phyloP scores from a whole-genome alignment of 164 flowering plant species.

The Protea cynaroides region DNA sequence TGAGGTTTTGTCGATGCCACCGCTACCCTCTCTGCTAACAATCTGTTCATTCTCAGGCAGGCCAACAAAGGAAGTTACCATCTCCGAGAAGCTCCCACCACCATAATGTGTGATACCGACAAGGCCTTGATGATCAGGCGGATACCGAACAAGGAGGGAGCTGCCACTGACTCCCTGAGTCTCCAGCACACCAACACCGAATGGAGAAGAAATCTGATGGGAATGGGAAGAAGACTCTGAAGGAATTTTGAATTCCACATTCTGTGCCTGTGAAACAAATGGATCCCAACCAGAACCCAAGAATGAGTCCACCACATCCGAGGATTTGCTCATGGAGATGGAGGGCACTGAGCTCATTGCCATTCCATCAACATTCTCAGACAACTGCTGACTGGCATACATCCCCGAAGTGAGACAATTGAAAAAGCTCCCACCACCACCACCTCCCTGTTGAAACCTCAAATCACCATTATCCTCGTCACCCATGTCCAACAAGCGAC shows the following conservation, averaged over 20 bases:
- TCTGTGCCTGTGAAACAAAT: constrained; percentile 45
- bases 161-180: constrained; percentile 33
- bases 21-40: constrained; percentile 21
- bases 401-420: constrained; percentile 35
- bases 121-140: constrained; percentile 39
- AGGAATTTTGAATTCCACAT: constrained; percentile 40
- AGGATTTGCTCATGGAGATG: constrained; percentile 25
- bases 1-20: constrained; percentile 21
- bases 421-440: constrained; percentile 18
- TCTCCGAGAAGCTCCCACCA: constrained; percentile 54
- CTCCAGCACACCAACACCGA: constrained; percentile 25
- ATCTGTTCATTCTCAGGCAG: constrained; percentile 29
- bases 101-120: constrained; percentile 45
- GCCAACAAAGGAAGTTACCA: constrained; percentile 53
- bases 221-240: constrained; percentile 38
- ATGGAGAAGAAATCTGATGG: constrained; percentile 34
- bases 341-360: constrained; percentile 34
- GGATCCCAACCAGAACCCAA: constrained; percentile 73
- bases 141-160: constrained; percentile 42
- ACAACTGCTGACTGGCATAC: constrained; percentile 16
- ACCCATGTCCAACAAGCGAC: constrained; percentile 29
- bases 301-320: constrained; percentile 39
- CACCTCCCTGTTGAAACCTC: constrained; percentile 37
- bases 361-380: constrained; percentile 30
- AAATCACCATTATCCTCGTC: constrained; percentile 38